phyloP scores from a whole-genome alignment of 148 eudicot genomes.

The Drosera capensis region DNA sequence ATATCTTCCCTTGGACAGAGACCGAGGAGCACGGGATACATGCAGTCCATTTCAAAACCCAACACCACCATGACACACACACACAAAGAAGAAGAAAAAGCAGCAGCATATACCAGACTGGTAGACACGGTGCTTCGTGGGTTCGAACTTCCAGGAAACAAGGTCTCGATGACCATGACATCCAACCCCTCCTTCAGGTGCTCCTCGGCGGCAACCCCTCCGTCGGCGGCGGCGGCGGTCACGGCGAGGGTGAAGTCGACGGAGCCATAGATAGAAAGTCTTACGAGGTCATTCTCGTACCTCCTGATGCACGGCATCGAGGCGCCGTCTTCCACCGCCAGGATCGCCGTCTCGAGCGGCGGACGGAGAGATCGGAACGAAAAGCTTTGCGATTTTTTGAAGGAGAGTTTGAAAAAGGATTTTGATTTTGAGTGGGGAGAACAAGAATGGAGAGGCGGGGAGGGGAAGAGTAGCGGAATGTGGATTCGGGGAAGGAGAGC shows the following conservation, averaged over 20 bases:
- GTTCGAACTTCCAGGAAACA: slow-evolving; percentile 48
- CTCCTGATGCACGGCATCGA: slow-evolving; percentile 65
- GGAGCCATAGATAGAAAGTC: slow-evolving; percentile 51
- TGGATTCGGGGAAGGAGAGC: too few relatives aligned
- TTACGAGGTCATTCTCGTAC: slow-evolving; percentile 63
- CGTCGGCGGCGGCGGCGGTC: slow-evolving; percentile 86
- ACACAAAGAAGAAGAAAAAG: not conserved
- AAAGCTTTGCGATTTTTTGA: too few relatives aligned
- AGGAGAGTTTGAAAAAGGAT: too few relatives aligned
- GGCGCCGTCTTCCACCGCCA: too few relatives aligned
- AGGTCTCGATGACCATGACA: slow-evolving; percentile 71
- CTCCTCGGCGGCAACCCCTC: slow-evolving; percentile 62
- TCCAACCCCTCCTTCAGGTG: slow-evolving; percentile 32
- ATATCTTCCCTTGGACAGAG: too few relatives aligned
- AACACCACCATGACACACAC: not conserved
- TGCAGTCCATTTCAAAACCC: too few relatives aligned
- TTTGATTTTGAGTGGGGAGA: too few relatives aligned
- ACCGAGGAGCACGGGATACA: too few relatives aligned
- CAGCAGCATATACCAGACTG: slow-evolving; percentile 45
- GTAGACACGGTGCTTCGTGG: slow-evolving; percentile 61
- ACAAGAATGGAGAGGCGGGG: too few relatives aligned
- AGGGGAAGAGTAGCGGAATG: too few relatives aligned
- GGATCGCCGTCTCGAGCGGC: too few relatives aligned
- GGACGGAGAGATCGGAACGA: too few relatives aligned
- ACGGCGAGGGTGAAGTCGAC: slow-evolving; percentile 55